Base-by-base conservation (phyloP, 73 alveolate species). In the Paramecium tetraurelia region DNA sequence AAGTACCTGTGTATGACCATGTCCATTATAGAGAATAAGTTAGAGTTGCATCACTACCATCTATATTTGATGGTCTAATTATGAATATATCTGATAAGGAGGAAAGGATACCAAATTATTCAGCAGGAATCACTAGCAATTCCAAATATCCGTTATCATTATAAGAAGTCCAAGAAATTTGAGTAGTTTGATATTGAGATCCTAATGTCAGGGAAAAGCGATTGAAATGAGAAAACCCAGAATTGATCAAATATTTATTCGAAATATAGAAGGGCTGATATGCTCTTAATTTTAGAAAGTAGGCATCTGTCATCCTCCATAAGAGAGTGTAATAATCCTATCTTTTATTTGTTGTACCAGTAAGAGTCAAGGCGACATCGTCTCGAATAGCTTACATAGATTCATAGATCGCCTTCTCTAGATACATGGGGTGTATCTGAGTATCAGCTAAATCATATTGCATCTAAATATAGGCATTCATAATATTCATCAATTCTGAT, bases 281-380 rank as follows among this genome's bases (percentile, higher is more conserved):
- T 29, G 57, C 4, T 35, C 86, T 31, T 18, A 72, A 16, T 38
- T 72, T 72, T 16, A 33, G 6, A 72, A 72, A 72, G 33, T 36
- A 72, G 4, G 86, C 86, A 72, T 72, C 86, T 72, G 59, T 40
- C 59, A 72, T 36, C 40, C 86, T 72, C 86, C 86, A 72, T 14
- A 72, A 33, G 0, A 72, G 10, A 16, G 53, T 72, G 18, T 20
- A 35, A 43, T 36, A 40, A 68, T 27, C 50, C 12, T 27, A 22
- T 72, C 59, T 72, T 33, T 63, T 22, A 24, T 59, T 63, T 27
- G 80, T 59, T 11, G 84, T 31, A 38, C 36, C 86, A 12, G 53
- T 40, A 14, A 36, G 33, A 43, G 53, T 36, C 41, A 72, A 36
- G 14, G 40, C 12, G 11, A 72, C 86, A 72, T 72, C 86, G 38